phyloP scores from a whole-genome alignment of 2,329 filamentous ascomycete genomes.

The Fusarium goolgardi region DNA sequence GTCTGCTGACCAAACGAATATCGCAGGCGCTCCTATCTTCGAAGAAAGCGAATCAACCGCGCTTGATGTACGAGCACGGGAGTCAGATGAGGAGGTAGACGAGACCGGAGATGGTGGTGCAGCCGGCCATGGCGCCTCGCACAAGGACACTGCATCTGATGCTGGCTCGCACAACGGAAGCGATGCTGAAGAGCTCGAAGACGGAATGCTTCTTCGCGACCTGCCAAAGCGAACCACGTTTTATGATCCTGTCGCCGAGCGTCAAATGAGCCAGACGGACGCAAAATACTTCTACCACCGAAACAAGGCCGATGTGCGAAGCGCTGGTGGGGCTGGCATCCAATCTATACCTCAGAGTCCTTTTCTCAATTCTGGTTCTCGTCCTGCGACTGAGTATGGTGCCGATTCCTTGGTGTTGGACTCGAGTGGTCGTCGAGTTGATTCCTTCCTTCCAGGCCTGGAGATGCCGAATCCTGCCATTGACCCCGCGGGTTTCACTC shows the following conservation, averaged over 20 bases:
- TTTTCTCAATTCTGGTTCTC: conserved; percentile 53
- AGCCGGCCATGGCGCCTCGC: conserved; percentile 40
- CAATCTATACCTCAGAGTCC: conserved; percentile 62
- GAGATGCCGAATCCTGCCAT: conserved; percentile 48
- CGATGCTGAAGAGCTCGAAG: conserved; percentile 54
- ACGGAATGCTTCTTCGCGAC: conserved; percentile 71
- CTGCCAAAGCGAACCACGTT: conserved; percentile 80
- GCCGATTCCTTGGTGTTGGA: conserved; percentile 52
- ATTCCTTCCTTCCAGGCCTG: conserved; percentile 52
- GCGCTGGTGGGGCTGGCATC: conserved; percentile 53
- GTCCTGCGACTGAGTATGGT: conserved; percentile 52
- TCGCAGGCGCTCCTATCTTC: conserved; percentile 28
- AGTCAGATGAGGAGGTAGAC: conserved; percentile 51
- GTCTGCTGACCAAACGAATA: conserved; percentile 23
- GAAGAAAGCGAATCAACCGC: conserved; percentile 42
- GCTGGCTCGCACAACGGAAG: conserved; percentile 36
- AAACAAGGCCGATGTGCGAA: conserved; percentile 73
- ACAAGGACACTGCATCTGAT: conserved; percentile 40
- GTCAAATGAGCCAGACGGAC: conserved; percentile 92
- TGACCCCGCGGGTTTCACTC: conserved; percentile 25
- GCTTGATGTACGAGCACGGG: conserved; percentile 45
- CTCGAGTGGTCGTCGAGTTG: conserved; percentile 41
- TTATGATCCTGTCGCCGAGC: conserved; percentile 93
- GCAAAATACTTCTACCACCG: conserved; percentile 96
- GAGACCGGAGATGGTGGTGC: conserved; percentile 41